Percentiles rank a stretch among this genome's conserved stretches.
Conservation (phyloP, 2,329 filamentous ascomycete genomes). For the Dothistroma septosporum region DNA sequence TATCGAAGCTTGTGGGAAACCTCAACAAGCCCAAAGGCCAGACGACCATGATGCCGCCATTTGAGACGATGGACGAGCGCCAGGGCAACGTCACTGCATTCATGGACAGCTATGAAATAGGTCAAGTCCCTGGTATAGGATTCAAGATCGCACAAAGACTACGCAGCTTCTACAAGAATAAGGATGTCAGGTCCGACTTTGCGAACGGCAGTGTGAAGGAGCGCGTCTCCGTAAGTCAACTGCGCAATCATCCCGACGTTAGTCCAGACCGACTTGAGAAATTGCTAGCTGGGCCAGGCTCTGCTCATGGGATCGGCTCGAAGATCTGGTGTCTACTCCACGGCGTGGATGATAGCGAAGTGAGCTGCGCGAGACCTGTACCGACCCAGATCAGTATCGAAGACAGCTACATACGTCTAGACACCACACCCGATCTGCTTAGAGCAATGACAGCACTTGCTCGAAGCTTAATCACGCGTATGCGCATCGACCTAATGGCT, state of each 20-base stretch:
- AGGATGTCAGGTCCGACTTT: constrained; percentile 43
- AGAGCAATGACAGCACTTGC: constrained; percentile 67
- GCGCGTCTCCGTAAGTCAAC: constrained; percentile 60
- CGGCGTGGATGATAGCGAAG: constrained; percentile 71
- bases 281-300: constrained; percentile 65
- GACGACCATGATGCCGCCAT: constrained; percentile 71
- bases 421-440: constrained; percentile 59
- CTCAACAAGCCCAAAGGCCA: constrained; percentile 83
- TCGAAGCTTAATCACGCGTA: constrained; percentile 67
- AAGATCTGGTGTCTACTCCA: constrained; percentile 76
- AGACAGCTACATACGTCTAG: constrained; percentile 76
- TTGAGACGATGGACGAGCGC: not conserved
- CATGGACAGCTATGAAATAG: constrained; percentile 69
- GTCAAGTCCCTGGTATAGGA: constrained; percentile 81
- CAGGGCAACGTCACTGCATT: constrained; percentile 60
- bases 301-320: constrained; percentile 65
- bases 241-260: constrained; percentile 61
- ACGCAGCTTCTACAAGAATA: constrained; percentile 56
- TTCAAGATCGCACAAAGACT: constrained; percentile 69
- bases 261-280: constrained; percentile 62
- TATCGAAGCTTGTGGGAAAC: constrained; percentile 80
- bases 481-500: constrained; percentile 70
- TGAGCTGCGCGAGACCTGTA: constrained; percentile 65
- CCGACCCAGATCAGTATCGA: constrained; percentile 92
- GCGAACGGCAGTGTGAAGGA: constrained; percentile 51